Percentiles rank a stretch among this genome's conserved stretches.
phyloP scores from a whole-genome alignment of 192 early-diverging fungal genomes.

The Lunasporangiospora selenospora region DNA sequence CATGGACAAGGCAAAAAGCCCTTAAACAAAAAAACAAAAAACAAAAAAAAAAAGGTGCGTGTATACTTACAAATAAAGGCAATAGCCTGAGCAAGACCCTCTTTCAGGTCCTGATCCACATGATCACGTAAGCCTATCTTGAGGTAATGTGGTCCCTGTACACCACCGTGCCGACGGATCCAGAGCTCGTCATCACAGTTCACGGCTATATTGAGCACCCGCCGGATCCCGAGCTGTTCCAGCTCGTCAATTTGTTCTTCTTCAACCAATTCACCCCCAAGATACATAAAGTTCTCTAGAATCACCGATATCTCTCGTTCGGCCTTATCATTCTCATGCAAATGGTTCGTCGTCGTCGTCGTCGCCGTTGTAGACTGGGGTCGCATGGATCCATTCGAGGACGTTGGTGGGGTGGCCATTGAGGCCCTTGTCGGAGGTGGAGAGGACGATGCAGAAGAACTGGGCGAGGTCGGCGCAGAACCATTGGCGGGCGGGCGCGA shows the following conservation, averaged over 20 bases:
- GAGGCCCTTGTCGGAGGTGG: too few species aligned
- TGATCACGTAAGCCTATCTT: constrained; percentile 66
- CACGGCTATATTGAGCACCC: constrained; percentile 79
- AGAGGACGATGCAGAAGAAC: too few species aligned
- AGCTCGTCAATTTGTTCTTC: constrained; percentile 62
- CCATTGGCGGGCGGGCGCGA: too few species aligned
- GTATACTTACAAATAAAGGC: constrained; percentile 72
- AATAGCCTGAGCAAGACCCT: constrained; percentile 64
- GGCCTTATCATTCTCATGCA: constrained; percentile 37
- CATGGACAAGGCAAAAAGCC: neutral
- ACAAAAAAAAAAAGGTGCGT: neutral
- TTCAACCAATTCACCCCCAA: constrained; percentile 70
- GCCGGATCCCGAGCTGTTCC: constrained; percentile 56
- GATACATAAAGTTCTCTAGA: constrained; percentile 61
- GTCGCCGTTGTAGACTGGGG: too few species aligned
- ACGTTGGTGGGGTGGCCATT: too few species aligned
- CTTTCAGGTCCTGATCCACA: constrained; percentile 73
- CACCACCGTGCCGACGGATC: constrained; percentile 29
- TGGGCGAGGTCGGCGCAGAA: too few species aligned
- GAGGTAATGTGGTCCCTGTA: constrained; percentile 41
- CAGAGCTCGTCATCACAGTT: constrained; percentile 63
- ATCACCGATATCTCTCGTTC: constrained; percentile 57
- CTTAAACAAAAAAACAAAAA: constrained; percentile 6
- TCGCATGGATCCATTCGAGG: too few species aligned
- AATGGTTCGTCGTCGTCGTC: constrained; percentile 26